Base-by-base conservation (phyloP, 768 basidiomycete species). In the Boletus sp. region DNA sequence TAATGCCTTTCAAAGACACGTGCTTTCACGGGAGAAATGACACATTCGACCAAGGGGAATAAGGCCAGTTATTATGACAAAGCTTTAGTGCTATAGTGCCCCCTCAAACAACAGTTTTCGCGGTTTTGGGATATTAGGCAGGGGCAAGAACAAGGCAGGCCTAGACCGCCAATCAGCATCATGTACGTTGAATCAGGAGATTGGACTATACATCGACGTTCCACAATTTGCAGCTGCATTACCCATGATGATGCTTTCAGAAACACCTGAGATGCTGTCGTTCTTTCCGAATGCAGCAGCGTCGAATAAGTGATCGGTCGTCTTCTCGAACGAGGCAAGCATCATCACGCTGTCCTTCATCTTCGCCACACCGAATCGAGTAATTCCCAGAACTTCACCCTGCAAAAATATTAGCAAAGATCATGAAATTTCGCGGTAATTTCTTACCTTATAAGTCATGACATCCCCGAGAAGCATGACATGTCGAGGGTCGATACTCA, bases 291-390 rank as follows among this genome's bases (percentile, higher is more conserved):
- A 95, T 3, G 97, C 91, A 10, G 97, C 88, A 3, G 97, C 97
- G 66, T 99, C 94, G 73, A 99, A 99, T 55, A 99, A 75, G 71
- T 99, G 97, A 75, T 99, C 97, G 14, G 97, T 99, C 15, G 97
- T 98, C 77, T 98, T 98, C 74, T 99, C 97, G 72, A 99, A 99
- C 25, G 93, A 97, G 10, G 97, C 97, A 64, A 98, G 77, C 97
- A 98, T 99, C 64, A 99, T 83, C 1, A 98, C 95, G 64, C 92
- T 93, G 72, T 99, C 97, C 72, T 98, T 98, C 93, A 98, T 98
- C 76, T 98, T 98, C 8, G 95, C 92, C 25, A 99, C 96, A 67
- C 97, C 97, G 72, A 98, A 98, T 30, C 97, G 90, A 7, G 97
- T 99, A 70, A 99, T 98, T 42, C 97, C 97, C 48, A 99, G 75